phyloP scores from a whole-genome alignment of 441 rosid species.

The Bocquillonia castaneifolia region DNA sequence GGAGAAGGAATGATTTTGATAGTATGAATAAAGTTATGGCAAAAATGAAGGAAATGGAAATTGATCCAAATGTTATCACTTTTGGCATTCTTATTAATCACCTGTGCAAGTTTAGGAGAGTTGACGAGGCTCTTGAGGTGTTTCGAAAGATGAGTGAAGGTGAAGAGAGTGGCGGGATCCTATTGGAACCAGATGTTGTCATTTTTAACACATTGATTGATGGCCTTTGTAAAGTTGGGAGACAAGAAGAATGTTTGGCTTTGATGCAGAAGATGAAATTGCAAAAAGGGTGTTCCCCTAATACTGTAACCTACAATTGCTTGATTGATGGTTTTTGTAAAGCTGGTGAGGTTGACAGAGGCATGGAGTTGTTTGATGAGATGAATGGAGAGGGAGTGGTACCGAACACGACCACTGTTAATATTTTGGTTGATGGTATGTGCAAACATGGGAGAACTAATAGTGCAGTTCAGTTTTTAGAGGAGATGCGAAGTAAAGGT shows the following conservation, averaged over 20 bases:
- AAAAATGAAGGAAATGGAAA: constrained; percentile 51
- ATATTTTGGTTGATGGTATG: constrained; percentile 60
- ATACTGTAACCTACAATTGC: constrained; percentile 57
- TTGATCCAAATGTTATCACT: constrained; percentile 52
- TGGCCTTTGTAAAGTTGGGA: constrained; percentile 73
- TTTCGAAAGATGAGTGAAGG: constrained; percentile 44
- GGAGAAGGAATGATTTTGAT: constrained; percentile 39
- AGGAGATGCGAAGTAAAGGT: constrained; percentile 49
- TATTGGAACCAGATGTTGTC: constrained; percentile 55
- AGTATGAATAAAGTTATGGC: constrained; percentile 48
- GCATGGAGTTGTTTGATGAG: constrained; percentile 43
- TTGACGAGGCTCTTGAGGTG: constrained; percentile 58
- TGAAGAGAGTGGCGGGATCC: constrained; percentile 29
- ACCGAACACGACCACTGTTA: constrained; percentile 52
- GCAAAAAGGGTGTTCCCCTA: constrained; percentile 39
- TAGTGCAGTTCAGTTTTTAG: constrained; percentile 45
- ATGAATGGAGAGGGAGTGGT: constrained; percentile 47
- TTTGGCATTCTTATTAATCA: constrained; percentile 58
- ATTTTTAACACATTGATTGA: constrained; percentile 63
- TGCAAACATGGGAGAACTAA: constrained; percentile 54
- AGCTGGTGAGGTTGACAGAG: constrained; percentile 56
- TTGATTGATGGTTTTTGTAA: constrained; percentile 69
- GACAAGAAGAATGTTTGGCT: constrained; percentile 59
- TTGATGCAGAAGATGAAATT: constrained; percentile 50
- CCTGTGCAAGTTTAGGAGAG: constrained; percentile 53